phyloP scores from a whole-genome alignment of 1,284 basidiomycete genomes.

The Trichosporon ovoides region DNA sequence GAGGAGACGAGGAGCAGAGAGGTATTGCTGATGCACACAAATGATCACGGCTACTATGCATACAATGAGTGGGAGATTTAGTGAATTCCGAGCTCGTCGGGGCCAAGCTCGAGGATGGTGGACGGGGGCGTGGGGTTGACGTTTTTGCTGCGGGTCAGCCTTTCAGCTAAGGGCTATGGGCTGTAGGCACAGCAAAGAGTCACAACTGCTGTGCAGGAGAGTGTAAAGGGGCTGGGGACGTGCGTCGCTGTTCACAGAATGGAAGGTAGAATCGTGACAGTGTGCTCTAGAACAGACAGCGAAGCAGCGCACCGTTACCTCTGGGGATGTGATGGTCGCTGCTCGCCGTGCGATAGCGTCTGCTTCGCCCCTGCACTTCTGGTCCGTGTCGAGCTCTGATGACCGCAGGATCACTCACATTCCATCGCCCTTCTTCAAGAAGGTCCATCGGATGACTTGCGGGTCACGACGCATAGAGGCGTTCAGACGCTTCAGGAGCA shows the following conservation, averaged over 20 bases:
- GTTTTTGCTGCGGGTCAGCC: conserved; percentile 9
- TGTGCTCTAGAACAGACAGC: too few relatives aligned
- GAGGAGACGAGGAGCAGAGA: not conserved
- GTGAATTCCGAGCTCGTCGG: conserved; percentile 1
- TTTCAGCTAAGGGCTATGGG: too few relatives aligned
- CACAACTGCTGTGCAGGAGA: not conserved
- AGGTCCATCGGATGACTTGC: conserved; percentile 34
- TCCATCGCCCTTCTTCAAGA: conserved; percentile 20
- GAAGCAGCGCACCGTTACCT: too few relatives aligned
- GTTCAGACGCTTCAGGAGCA: conserved; percentile 40
- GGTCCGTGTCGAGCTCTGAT: not conserved
- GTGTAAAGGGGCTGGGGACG: not conserved
- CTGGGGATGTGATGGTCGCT: too few relatives aligned
- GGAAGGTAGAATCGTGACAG: too few relatives aligned
- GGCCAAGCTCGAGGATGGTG: conserved; percentile 11
- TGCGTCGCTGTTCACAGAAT: not conserved
- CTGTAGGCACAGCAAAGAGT: too few relatives aligned
- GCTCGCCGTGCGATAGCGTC: too few relatives aligned
- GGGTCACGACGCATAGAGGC: conserved; percentile 45
- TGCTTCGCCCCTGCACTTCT: not conserved
- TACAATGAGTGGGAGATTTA: not conserved
- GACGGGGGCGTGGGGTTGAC: conserved; percentile 15
- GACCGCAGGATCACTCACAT: conserved; percentile 10
- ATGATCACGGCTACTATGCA: conserved; percentile 5
- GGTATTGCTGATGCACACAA: not conserved